Percentiles rank a stretch among this genome's conserved stretches.
These are phyloP conservation scores for Talaromyces liani DNA, from an alignment of 495 filamentous ascomycete genomes.

Conservation along the genomic window DNA sequence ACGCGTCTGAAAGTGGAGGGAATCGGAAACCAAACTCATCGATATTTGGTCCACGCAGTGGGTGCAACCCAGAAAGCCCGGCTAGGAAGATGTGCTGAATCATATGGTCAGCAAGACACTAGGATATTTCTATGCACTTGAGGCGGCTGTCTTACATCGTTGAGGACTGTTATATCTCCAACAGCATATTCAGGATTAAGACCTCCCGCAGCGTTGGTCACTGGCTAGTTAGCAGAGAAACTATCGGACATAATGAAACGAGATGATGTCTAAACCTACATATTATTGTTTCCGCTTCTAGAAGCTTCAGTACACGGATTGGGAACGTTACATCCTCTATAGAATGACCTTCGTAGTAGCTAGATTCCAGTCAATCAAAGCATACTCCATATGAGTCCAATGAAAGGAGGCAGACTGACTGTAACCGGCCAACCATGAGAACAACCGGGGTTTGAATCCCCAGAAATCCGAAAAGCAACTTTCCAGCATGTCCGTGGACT, in stretches of 20 bases:
- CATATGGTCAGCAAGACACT: slow-evolving; percentile 18
- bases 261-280: slow-evolving; percentile 31
- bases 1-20: slow-evolving; percentile 67
- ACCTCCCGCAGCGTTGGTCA: slow-evolving; percentile 73
- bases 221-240: slow-evolving; percentile 23
- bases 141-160: slow-evolving; percentile 48
- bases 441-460: slow-evolving; percentile 52
- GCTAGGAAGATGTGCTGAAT: slow-evolving; percentile 63
- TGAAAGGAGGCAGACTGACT: slow-evolving; percentile 44
- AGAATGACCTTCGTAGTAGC: slow-evolving; percentile 71
- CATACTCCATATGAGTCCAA: neutral
- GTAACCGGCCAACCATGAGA: slow-evolving; percentile 65
- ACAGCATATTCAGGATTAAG: slow-evolving; percentile 61
- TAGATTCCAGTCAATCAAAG: slow-evolving; percentile 19
- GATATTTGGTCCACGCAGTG: slow-evolving; percentile 63
- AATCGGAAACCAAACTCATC: slow-evolving; percentile 65
- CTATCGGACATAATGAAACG: neutral
- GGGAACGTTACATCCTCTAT: slow-evolving; percentile 64
- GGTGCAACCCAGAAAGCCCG: slow-evolving; percentile 62
- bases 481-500: slow-evolving; percentile 69
- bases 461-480: slow-evolving; percentile 63
- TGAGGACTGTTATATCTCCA: slow-evolving; percentile 65
- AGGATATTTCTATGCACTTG: neutral
- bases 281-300: slow-evolving; percentile 59
- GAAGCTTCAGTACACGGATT: slow-evolving; percentile 58